Base-by-base conservation (phyloP, 2,329 filamentous ascomycete genomes). In the Emydomyces testavorans region DNA sequence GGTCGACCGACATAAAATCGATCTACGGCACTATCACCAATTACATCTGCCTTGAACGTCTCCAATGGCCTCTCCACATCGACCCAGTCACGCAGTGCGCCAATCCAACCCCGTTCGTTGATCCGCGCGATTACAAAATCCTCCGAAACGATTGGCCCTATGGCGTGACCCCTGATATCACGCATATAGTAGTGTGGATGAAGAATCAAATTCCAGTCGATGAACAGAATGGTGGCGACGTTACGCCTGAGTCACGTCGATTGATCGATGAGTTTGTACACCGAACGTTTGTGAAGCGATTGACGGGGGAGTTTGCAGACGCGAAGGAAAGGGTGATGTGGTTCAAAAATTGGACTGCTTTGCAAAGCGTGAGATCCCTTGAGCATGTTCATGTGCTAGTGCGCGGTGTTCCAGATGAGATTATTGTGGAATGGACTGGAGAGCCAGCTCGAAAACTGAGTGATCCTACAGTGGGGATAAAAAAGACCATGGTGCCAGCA, bases 61-160 rank as follows among this genome's bases (percentile, higher is more conserved):
- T 82, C 8, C 64, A 65, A 44, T 81, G 78, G 78, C 58, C 53
- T 11, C 54, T 65, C 1, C 56, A 62, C 41, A 42, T 53, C 13
- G 46, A 57, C 56, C 31, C 59, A 56, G 6, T 24, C 56, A 28
- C 45, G 34, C 47, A 48, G 7, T 52, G 48, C 50, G 60, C 62
- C 15, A 73, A 74, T 51, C 55, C 64, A 8, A 65, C 61, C 3
- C 77, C 78, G 0, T 80, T 81, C 58, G 70, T 68, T 39, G 67
- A 78, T 54, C 53, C 65, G 7, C 57, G 60, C 28, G 78, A 81
- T 60, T 80, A 73, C 60, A 69, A 65, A 49, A 73, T 80, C 47
- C 64, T 80, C 39, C 65, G 65, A 36, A 82, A 82, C 56, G 78
- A 82, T 60, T 82, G 78, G 78, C 75, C 76, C 1, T 82, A 82